Conservation (phyloP, 1,284 basidiomycete genomes). For the Mrakiaceae sp. region DNA sequence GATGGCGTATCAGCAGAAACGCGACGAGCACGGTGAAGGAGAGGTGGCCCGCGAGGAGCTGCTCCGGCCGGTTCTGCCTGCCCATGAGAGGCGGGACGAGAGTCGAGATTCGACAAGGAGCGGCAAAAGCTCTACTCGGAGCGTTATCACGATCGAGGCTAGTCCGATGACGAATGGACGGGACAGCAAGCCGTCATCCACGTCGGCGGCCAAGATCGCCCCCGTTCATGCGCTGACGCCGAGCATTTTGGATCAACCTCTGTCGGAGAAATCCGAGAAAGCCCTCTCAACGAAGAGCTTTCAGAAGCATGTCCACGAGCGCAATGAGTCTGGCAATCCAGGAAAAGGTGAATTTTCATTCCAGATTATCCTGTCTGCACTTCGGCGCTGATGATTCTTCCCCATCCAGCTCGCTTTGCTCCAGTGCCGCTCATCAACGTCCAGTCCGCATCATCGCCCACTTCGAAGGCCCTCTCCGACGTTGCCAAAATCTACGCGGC, state of each 20-base stretch:
- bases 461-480: constrained; percentile 5
- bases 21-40: neutral
- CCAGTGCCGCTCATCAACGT: neutral
- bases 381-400: neutral
- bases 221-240: neutral
- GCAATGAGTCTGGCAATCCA: too few species aligned
- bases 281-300: neutral
- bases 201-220: too few species aligned
- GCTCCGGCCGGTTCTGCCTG: neutral
- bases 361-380: too few species aligned
- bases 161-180: neutral
- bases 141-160: too few species aligned
- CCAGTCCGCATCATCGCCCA: neutral
- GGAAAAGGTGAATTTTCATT: too few species aligned
- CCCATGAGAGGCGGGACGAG: too few species aligned
- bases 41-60: neutral
- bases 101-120: too few species aligned
- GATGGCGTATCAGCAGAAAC: neutral
- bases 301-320: neutral
- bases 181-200: neutral
- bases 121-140: too few species aligned
- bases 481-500: constrained; percentile 11
- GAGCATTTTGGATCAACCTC: neutral
- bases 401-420: neutral
- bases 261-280: too few species aligned